Percentiles rank a stretch among this genome's conserved stretches.
phyloP scores from a whole-genome alignment of 768 basidiomycete genomes.

The Boletus pseudopeckii region DNA sequence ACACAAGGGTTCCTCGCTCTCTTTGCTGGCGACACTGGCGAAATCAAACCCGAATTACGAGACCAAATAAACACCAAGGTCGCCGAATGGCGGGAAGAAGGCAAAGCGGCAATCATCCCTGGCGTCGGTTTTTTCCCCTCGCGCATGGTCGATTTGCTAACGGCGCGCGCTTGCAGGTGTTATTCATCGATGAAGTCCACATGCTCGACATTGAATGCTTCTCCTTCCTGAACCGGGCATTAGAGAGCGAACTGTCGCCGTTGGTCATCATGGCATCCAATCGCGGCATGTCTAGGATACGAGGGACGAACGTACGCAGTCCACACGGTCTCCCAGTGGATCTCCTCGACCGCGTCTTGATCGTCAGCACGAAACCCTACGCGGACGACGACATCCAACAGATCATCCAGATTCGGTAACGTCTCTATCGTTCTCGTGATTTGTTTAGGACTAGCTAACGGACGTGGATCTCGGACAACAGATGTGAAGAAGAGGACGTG shows the following conservation, averaged over 20 bases:
- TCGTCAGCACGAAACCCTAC: slow-evolving; percentile 92
- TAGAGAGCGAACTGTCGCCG: slow-evolving; percentile 91
- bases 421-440: not conserved
- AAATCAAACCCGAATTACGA: slow-evolving; percentile 95
- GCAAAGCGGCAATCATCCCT: slow-evolving; percentile 96
- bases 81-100: slow-evolving; percentile 96
- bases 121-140: slow-evolving; percentile 57
- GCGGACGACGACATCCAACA: slow-evolving; percentile 78
- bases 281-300: slow-evolving; percentile 89
- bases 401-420: slow-evolving; percentile 87
- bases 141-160: not conserved
- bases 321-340: slow-evolving; percentile 96
- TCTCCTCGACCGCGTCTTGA: slow-evolving; percentile 90
- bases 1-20: slow-evolving; percentile 98
- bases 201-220: slow-evolving; percentile 99
- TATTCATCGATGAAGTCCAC: slow-evolving; percentile 99
- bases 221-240: slow-evolving; percentile 94
- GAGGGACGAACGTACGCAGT: slow-evolving; percentile 91
- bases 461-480: slow-evolving; percentile 23
- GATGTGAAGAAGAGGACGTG: slow-evolving; percentile 95
- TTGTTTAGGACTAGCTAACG: not conserved
- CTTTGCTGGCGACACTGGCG: slow-evolving; percentile 94
- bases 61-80: slow-evolving; percentile 97
- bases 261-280: slow-evolving; percentile 99
- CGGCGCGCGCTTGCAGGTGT: slow-evolving; percentile 50